Base-by-base conservation (phyloP, 208 protist genomes). In the Tritrichomonas musculus region DNA sequence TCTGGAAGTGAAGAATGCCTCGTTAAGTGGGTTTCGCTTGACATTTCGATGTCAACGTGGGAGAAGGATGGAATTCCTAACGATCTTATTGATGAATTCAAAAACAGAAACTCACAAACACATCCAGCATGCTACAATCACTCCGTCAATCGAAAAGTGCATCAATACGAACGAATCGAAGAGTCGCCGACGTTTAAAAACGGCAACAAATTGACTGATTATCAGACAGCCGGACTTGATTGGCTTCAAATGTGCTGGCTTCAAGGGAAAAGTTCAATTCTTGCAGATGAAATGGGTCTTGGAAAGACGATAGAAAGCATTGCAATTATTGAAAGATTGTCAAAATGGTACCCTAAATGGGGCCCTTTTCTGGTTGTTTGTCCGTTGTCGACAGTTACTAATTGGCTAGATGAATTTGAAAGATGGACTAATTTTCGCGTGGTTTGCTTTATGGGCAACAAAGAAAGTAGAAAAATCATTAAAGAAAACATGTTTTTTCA, bases 271-370 rank as follows among this genome's bases (percentile, higher is more conserved):
- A 97, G 97, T 75, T 93, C 92, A 0, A 98, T 98, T 80, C 82
- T 98, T 11, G 97, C 96, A 17, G 97, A 98, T 94, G 97, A 98
- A 93, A 98, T 98, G 97, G 96, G 97, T 14, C 94, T 97, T 57
- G 97, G 96, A 73, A 97, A 97, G 82, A 96, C 95, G 8, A 53
- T 95, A 33, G 92, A 95, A 73, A 41, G 33, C 27, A 55, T 92
- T 36, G 77, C 41, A 25, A 93, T 95, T 4, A 4, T 94, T 25
- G 77, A 92, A 13, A 66, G 25, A 44, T 50, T 94, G 0, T 30
- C 17, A 22, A 33, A 88, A 64, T 20, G 5, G 1, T 11, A 57
- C n/a, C 5, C 53, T 33, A 9, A 22, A 39, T 57, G 11, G 8
- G 77, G 77, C 5, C 96, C 96, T n/a, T 97, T 96, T 55, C 93